Conservation (phyloP, 164 flowering plant genomes). For the Aristolochia contorta region DNA sequence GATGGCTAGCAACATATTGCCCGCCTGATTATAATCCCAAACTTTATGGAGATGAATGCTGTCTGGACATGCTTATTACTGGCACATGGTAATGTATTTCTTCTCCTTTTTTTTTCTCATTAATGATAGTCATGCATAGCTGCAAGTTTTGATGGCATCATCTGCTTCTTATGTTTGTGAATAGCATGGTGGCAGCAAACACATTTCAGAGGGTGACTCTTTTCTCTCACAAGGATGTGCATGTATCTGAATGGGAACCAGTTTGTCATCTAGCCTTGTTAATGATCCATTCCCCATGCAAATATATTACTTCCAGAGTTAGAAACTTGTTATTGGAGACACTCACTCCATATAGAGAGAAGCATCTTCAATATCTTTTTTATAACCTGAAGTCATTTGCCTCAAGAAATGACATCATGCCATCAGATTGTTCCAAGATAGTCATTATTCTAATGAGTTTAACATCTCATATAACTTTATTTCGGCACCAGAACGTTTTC, state of each 20-base stretch:
- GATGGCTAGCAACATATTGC: slow-evolving; percentile 60
- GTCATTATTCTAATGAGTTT: slow-evolving; percentile 37
- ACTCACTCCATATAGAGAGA: slow-evolving; percentile 24
- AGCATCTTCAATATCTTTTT: slow-evolving; percentile 27
- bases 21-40: slow-evolving; percentile 26
- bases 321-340: slow-evolving; percentile 32
- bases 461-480: slow-evolving; percentile 36
- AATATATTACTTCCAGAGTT: slow-evolving; percentile 42
- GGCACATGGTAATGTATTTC: slow-evolving; percentile 58
- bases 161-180: slow-evolving; percentile 5
- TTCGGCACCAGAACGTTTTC: slow-evolving; percentile 29
- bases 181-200: slow-evolving; percentile 48
- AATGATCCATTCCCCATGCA: slow-evolving; percentile 71
- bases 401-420: slow-evolving; percentile 13
- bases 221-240: slow-evolving; percentile 22
- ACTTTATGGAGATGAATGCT: slow-evolving; percentile 17
- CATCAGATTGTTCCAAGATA: slow-evolving; percentile 21
- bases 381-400: slow-evolving; percentile 20
- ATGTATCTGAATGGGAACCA: slow-evolving; percentile 30
- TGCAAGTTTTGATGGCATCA: background rate
- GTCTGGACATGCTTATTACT: slow-evolving; percentile 37
- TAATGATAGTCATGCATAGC: background rate
- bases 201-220: slow-evolving; percentile 33
- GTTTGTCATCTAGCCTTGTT: slow-evolving; percentile 53
- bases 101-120: background rate